phyloP scores from a whole-genome alignment of 1,139 yeast genomes.

The Debaryomyces subglobosus region DNA sequence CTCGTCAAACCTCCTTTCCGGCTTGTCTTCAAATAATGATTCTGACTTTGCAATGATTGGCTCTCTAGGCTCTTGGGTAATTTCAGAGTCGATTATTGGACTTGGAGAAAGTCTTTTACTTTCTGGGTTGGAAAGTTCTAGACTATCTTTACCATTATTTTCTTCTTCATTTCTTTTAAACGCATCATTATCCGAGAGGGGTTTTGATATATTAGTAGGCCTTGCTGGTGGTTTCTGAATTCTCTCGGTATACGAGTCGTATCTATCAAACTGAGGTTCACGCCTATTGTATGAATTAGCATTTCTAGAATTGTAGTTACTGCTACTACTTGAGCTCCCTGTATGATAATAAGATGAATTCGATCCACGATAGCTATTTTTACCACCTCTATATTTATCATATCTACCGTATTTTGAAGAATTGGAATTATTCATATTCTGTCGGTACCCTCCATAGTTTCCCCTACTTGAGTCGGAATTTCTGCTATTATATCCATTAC shows the following conservation, averaged over 20 bases:
- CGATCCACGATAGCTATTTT: background rate
- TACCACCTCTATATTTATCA: slow-evolving; percentile 7
- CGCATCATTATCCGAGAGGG: background rate
- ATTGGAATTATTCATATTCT: slow-evolving; percentile 6
- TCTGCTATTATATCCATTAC: slow-evolving; percentile 9
- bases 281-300: slow-evolving; percentile 3
- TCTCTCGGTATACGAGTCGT: slow-evolving; percentile 18
- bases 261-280: slow-evolving; percentile 13
- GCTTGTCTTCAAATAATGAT: slow-evolving; percentile 9
- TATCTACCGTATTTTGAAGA: slow-evolving; percentile 4
- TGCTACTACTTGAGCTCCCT: slow-evolving; percentile 1
- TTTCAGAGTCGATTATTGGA: background rate
- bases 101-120: background rate
- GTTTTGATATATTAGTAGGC: background rate
- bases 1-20: slow-evolving; percentile 10
- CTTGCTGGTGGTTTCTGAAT: slow-evolving; percentile 4
- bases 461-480: slow-evolving; percentile 6
- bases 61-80: background rate
- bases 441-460: slow-evolving; percentile 18
- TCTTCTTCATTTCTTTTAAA: background rate
- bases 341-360: slow-evolving; percentile 3
- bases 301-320: background rate
- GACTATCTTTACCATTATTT: background rate
- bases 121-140: background rate
- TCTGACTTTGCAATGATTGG: background rate